A percentile compares a stretch with the other conserved stretches of the same genome.
These are phyloP conservation scores for Zymoseptoria tritici DNA, from an alignment of 2,329 filamentous ascomycete genomes.

Conservation along the genomic window DNA sequence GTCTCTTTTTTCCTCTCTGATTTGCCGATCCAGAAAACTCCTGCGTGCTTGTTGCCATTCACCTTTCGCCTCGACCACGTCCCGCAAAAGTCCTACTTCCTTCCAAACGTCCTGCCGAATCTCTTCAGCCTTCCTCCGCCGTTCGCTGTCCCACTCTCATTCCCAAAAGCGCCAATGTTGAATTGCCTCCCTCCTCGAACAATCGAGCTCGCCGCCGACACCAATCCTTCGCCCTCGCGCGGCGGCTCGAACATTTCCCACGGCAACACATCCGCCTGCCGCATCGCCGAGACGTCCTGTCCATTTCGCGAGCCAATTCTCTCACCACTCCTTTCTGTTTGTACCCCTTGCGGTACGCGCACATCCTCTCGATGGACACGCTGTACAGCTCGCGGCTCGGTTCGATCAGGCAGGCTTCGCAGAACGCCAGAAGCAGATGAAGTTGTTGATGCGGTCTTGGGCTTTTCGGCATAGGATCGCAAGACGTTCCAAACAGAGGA, in stretches of 20 bases:
- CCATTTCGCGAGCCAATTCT: too few relatives aligned
- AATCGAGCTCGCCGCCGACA: not conserved
- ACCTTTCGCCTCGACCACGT: not conserved
- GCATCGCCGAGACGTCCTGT: not conserved
- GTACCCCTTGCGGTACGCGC: not conserved
- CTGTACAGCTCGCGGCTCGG: not conserved
- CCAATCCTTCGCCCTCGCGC: not conserved
- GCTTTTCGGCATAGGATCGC: not conserved
- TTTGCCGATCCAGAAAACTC: too few relatives aligned
- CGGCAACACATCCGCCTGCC: conserved; percentile 6
- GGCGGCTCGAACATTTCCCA: conserved; percentile 15
- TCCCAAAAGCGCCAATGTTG: not conserved
- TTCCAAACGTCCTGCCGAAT: not conserved
- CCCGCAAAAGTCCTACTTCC: not conserved
- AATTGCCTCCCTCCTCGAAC: not conserved
- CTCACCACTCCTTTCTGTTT: not conserved
- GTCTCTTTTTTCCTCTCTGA: too few relatives aligned
- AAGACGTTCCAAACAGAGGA: not conserved
- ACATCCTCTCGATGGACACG: not conserved
- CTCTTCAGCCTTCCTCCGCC: not conserved
- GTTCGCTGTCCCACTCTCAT: not conserved
- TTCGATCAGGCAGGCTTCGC: not conserved
- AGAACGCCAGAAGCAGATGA: not conserved
- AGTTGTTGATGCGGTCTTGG: not conserved
- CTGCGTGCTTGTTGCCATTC: too few relatives aligned